Base-by-base conservation (phyloP, 1,284 basidiomycete genomes). In the Mycena citricolor region DNA sequence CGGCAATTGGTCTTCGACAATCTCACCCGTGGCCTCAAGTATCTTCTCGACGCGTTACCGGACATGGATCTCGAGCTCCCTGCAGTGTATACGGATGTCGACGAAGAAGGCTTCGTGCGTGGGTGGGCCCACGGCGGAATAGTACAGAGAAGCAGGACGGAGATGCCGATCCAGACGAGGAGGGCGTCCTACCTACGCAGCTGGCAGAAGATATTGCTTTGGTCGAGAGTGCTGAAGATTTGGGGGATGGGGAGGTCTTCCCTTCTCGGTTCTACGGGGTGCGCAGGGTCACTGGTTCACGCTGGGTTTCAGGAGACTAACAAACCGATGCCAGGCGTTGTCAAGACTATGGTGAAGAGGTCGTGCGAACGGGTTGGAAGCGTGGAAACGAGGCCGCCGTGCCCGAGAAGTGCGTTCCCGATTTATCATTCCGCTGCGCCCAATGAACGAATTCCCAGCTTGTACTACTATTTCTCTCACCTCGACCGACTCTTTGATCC, bases 1-100 rank as follows among this genome's bases (percentile, higher is more conserved):
- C 84, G 93, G 2, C 90, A 94, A 57, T 80, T 97, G 25, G 85
- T 94, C 8, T 97, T 95, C 63, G 83, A 86, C 59, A 97, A 98
- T 66, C 70, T 97, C 28, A 87, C 89, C 1, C 79, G 83, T 8
- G 93, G 92, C 3, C 79, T 97, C 69, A 78, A 81, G 39, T 80
- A 81, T 46, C 73, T 94, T 32, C 73, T 97, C 32, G 90, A 94
- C 46, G 82, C 90, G 1, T 90, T 94, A 86, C 86, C 90, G 49
- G 90, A 91, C 54, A 85, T 92, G 76, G 82, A 81, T 1, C 75
- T 93, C 44, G 73, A 82, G 46, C 76, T 94, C 16, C 65, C 73
- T 8, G 21, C 4, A 4, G 34, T 23, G 5, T 16, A 24, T 16
- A 4, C 21, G 19, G 5, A 36, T 8, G 34, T n/a, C 21, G 8